Base-by-base conservation (phyloP, 2,329 filamentous ascomycete species). In the Juglanconis juglandina region DNA sequence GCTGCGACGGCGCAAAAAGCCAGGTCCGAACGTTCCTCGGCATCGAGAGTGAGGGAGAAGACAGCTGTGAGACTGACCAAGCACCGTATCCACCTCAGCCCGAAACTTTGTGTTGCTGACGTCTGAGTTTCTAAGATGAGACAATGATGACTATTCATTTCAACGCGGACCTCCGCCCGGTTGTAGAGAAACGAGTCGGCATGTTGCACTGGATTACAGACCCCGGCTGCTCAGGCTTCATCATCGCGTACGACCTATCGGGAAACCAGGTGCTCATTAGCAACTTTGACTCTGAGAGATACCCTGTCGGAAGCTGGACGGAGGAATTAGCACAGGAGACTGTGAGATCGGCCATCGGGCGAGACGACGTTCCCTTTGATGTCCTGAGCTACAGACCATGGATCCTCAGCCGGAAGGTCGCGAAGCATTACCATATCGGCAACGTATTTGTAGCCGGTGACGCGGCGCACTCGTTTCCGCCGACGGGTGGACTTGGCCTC, bases 111-210 rank as follows among this genome's bases (percentile, higher is more conserved):
- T 17, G 37, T 6, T 17, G 2, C 8, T 6, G 14, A 3, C 17
- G 2, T 24, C 24, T 2, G 30, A 64, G 62, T 59, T 35, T 3
- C n/a, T 4, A 7, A 76, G 74, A 75, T 42, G 75, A 77, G 58
- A 77, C 75, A 0, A 78, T 78, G 76, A 78, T 79, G 76, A 78
- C 76, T 0, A 78, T 79, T 13, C 76, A 79, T 47, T 73, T 79
- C 63, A 76, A 76, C 46, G 74, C 75, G 0, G 68, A 79, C 49
- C 66, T 78, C 2, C 69, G 73, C 0, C 70, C 74, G 1, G 66
- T 79, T 0, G 65, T 79, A 0, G 67, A 68, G 3, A 68, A 74
- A 0, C 67, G 71, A 30, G 72, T 76, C 1, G 76, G 77, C 5
- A 78, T 79, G 75, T 65, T 79, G 3, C 74, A 78, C 62, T 79